These are phyloP conservation scores for Botrytis tulipae DNA, from an alignment of 2,329 filamentous ascomycete genomes.

Conservation along the genomic window DNA sequence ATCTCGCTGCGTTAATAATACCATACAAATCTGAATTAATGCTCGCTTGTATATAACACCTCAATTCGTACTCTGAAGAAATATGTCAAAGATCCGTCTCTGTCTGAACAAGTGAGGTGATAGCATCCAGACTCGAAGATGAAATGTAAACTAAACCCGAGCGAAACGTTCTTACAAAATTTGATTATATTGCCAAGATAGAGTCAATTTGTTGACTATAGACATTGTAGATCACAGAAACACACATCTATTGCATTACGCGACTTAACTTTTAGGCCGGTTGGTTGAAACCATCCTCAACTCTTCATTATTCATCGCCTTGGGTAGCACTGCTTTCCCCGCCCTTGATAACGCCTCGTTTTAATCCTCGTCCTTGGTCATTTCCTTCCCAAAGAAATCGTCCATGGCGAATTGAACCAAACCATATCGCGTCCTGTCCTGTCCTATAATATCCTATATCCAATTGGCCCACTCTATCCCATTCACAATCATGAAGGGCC, in stretches of 20 bases:
- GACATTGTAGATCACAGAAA: background rate
- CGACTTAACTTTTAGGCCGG: background rate
- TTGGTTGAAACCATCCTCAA: background rate
- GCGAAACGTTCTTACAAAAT: background rate
- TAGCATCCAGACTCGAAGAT: background rate
- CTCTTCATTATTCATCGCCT: slow-evolving; percentile 4
- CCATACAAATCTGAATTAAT: background rate
- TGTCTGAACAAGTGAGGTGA: background rate
- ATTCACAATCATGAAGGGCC: slow-evolving; percentile 34
- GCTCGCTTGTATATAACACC: background rate
- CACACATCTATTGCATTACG: background rate
- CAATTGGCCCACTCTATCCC: background rate
- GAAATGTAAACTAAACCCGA: background rate
- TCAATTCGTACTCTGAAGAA: background rate
- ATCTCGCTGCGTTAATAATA: too few relatives aligned
- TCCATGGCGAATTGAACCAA: background rate
- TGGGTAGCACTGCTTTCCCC: background rate
- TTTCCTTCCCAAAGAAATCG: background rate
- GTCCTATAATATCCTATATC: background rate
- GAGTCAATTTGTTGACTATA: background rate
- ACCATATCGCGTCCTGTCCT: background rate
- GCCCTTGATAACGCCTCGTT: background rate
- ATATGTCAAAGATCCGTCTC: background rate
- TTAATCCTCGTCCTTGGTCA: background rate
- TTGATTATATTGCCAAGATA: background rate